A percentile compares a stretch with the other conserved stretches of the same genome.
Evolutionary conservation across 371 early-diverging fungal genomes (phyloP).

Genomic region (Mortierella sp.): DNA sequence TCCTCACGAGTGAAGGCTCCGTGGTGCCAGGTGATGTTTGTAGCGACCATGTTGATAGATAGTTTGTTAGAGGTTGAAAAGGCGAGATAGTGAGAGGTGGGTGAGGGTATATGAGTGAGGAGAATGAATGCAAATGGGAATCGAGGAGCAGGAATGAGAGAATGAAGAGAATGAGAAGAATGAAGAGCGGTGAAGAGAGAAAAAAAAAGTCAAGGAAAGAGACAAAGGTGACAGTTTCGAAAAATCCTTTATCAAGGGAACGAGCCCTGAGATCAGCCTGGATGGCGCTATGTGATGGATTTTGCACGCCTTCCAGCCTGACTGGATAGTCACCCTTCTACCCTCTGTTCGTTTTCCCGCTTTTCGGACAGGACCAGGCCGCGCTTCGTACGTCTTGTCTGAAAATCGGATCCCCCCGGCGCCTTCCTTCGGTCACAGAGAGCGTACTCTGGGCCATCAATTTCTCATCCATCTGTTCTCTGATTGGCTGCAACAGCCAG

Average conservation of each 20-base stretch:
- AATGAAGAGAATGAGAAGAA: not conserved
- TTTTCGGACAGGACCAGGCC: too few species aligned
- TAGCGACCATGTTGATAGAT: constrained; percentile 58
- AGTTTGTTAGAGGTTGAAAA: not conserved
- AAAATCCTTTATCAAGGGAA: too few species aligned
- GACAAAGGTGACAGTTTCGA: not conserved
- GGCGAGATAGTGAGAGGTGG: not conserved
- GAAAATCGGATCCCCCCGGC: too few species aligned
- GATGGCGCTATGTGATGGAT: too few species aligned
- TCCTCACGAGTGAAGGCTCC: constrained; percentile 81
- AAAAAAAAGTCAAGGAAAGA: not conserved
- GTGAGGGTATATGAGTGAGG: constrained; percentile 1
- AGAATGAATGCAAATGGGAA: too few species aligned
- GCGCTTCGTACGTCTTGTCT: too few species aligned
- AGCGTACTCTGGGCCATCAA: constrained; percentile 17
- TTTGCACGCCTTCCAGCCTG: too few species aligned
- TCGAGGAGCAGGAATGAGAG: not conserved
- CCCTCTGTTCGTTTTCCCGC: too few species aligned
- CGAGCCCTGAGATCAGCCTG: too few species aligned
- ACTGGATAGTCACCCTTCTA: too few species aligned
- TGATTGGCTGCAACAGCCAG: constrained; percentile 21
- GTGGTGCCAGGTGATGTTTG: constrained; percentile 94
- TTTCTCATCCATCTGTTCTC: constrained; percentile 37
- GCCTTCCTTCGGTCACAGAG: not conserved
- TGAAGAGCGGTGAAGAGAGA: not conserved